Evolutionary conservation across 2,329 filamentous ascomycete species (phyloP).

Genomic region (Beauveria medogensis): DNA sequence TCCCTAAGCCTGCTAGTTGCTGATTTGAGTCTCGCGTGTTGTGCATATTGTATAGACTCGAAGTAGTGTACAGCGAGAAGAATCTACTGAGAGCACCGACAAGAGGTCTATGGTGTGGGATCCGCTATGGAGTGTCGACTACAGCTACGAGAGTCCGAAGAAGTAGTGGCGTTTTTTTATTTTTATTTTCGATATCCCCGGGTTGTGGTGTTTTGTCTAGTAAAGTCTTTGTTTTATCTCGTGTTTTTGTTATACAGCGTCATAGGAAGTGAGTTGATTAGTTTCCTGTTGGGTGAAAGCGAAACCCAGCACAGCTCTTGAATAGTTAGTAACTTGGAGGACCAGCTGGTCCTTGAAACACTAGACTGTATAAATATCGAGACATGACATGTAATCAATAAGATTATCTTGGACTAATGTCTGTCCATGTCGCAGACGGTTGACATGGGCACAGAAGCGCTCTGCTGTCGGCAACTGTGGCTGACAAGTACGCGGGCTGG

Average conservation of each 20-base stretch:
- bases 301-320: neutral
- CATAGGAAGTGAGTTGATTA: neutral
- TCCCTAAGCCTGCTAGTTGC: constrained; percentile 21
- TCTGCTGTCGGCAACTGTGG: neutral
- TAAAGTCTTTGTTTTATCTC: neutral
- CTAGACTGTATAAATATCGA: constrained; percentile 9
- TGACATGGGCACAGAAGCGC: neutral
- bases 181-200: constrained; percentile 9
- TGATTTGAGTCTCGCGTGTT: neutral
- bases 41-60: constrained; percentile 18
- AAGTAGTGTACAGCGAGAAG: constrained; percentile 29
- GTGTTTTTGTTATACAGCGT: neutral
- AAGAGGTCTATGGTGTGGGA: constrained; percentile 54
- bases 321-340: neutral
- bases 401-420: neutral
- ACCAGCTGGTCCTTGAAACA: neutral
- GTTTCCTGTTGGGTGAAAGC: neutral
- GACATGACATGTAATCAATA: neutral
- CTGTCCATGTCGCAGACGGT: neutral
- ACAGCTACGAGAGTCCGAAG: constrained; percentile 41
- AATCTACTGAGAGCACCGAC: constrained; percentile 30
- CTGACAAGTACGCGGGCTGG: constrained; percentile 1
- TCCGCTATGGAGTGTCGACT: constrained; percentile 52
- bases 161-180: constrained; percentile 14
- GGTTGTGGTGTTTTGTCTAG: constrained; percentile 6